Base-by-base conservation (phyloP, 2,329 filamentous ascomycete species). In the Leptographium flavum region DNA sequence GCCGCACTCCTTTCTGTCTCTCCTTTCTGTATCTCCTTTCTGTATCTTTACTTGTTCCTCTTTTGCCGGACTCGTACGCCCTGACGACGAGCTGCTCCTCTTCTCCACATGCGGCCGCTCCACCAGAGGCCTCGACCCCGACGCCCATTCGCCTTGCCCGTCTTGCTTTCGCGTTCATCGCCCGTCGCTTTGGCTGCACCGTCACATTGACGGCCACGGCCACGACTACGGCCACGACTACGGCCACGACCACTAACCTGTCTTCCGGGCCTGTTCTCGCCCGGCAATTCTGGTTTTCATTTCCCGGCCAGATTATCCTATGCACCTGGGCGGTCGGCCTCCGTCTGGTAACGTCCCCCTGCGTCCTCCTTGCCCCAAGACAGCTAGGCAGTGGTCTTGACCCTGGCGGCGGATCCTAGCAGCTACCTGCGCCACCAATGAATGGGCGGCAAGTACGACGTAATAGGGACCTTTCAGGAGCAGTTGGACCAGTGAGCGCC, bases 351-450 rank as follows among this genome's bases (percentile, higher is more conserved):
- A n/a, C n/a, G n/a, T n/a, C n/a, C n/a, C n/a, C n/a, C n/a, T n/a
- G n/a, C n/a, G n/a, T n/a, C n/a, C n/a, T 21, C 23, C 36, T 21
- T 48, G 33, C 22, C 50, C 50, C 36, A 52, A 49, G 43, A 30
- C 42, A 51, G 50, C 49, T 52, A 52, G 50, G 27, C 46, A 39
- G n/a, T n/a, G n/a, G n/a, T n/a, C n/a, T n/a, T n/a, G n/a, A 37
- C 37, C 30, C 49, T 45, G 45, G 45, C 45, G 42, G 50, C 50
- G 50, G 50, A 48, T 45, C 47, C 47, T 35, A 41, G 21, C 32
- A n/a, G 27, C 27, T 11, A 28, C 35, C n/a, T 11, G 22, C 28
- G 30, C 42, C 46, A 43, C 50, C 49, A 52, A 50, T 52, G 47
- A 50, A 28, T 14, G 31, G 31, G 22, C 21, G 11, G 15, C 33